phyloP scores from a whole-genome alignment of 305 asterid genomes.

The Fraxinus dipetala region DNA sequence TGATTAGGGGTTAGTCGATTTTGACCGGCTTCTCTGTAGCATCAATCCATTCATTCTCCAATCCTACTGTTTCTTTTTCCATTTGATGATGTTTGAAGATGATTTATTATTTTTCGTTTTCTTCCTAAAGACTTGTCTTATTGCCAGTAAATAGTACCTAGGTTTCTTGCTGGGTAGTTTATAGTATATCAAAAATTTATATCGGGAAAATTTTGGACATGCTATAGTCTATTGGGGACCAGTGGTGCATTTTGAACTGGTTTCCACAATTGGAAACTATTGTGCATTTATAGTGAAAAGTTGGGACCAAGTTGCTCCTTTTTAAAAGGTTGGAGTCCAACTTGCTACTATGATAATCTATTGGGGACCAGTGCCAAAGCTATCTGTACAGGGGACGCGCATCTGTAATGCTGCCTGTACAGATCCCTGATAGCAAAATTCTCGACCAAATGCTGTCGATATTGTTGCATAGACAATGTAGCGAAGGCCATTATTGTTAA shows the following conservation, averaged over 20 bases:
- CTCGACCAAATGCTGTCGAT: neutral
- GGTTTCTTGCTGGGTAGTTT: neutral
- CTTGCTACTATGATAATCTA: neutral
- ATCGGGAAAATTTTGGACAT: neutral
- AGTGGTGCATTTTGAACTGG: neutral
- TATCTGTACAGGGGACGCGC: too few relatives aligned
- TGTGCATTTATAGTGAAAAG: neutral
- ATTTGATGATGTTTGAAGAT: slow-evolving; percentile 16
- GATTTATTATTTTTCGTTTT: neutral
- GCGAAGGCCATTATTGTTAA: neutral
- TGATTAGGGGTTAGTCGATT: neutral
- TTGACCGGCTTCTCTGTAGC: slow-evolving; percentile 19
- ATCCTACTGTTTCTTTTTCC: slow-evolving; percentile 14
- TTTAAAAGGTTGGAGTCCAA: neutral
- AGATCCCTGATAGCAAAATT: too few relatives aligned
- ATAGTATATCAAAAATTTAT: neutral
- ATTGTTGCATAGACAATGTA: neutral
- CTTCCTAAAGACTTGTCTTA: neutral
- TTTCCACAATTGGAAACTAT: neutral
- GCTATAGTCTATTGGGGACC: neutral
- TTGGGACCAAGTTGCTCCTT: neutral
- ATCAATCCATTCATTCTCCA: slow-evolving; percentile 20
- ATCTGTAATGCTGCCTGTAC: too few relatives aligned
- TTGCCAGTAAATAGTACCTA: neutral
- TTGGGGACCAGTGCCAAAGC: neutral